These are phyloP conservation scores for Ogataea siamensis DNA, from an alignment of 805 yeast genomes.

Conservation along the genomic window DNA sequence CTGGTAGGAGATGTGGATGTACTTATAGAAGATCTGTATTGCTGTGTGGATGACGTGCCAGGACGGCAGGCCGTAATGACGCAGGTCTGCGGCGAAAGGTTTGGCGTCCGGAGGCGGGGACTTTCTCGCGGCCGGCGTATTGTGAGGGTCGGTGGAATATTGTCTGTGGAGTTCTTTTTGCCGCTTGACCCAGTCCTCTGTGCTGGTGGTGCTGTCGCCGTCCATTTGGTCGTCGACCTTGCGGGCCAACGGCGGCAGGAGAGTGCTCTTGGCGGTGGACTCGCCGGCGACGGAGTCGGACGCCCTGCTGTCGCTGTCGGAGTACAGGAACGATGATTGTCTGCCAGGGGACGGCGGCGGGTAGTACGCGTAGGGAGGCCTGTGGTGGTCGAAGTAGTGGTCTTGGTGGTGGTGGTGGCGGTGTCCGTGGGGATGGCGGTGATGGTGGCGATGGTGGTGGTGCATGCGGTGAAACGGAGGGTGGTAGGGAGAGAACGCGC, in stretches of 20 bases:
- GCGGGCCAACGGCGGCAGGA: constrained; percentile 15
- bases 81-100: too few species aligned
- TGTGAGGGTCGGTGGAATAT: not conserved
- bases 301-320: constrained; percentile 5
- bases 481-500: constrained; percentile 3
- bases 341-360: constrained; percentile 16
- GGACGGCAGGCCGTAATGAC: constrained; percentile 39
- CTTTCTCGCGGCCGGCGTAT: too few species aligned
- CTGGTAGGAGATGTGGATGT: constrained; percentile 38
- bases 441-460: constrained; percentile 9
- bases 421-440: constrained; percentile 12
- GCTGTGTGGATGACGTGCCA: constrained; percentile 34
- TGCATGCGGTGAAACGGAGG: constrained; percentile 6
- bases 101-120: too few species aligned
- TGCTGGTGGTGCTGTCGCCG: constrained; percentile 11
- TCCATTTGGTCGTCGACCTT: not conserved
- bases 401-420: constrained; percentile 25
- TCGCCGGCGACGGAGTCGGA: constrained; percentile 1
- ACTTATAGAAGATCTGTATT: constrained; percentile 41
- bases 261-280: not conserved
- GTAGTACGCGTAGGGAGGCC: constrained; percentile 16
- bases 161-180: constrained; percentile 19
- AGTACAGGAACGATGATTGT: constrained; percentile 4
- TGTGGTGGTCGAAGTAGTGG: constrained; percentile 14
- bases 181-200: constrained; percentile 28